Conservation (phyloP, 768 basidiomycete species). For the Agrocybe praecox region DNA sequence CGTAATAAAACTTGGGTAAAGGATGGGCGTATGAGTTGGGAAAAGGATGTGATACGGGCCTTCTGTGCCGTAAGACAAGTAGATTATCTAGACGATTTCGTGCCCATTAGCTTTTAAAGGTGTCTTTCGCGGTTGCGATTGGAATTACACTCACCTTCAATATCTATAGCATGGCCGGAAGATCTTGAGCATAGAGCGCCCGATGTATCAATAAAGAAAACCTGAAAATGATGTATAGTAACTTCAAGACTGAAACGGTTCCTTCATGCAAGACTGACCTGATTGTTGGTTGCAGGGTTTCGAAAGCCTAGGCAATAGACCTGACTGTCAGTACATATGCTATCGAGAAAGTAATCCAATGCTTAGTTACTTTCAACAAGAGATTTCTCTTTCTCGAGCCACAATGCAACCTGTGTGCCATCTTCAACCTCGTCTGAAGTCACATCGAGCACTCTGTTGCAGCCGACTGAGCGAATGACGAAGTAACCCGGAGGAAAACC, state of each 20-base stretch:
- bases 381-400: slow-evolving; percentile 73
- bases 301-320: slow-evolving; percentile 54
- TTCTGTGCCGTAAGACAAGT: slow-evolving; percentile 75
- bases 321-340: neutral
- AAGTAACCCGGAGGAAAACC: slow-evolving; percentile 66
- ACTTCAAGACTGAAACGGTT: neutral
- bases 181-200: slow-evolving; percentile 78
- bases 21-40: slow-evolving; percentile 81
- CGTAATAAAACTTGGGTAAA: slow-evolving; percentile 70
- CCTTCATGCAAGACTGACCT: slow-evolving; percentile 41
- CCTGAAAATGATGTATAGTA: slow-evolving; percentile 40
- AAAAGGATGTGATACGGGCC: slow-evolving; percentile 75
- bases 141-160: slow-evolving; percentile 54
- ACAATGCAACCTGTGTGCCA: slow-evolving; percentile 64
- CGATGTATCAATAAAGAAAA: slow-evolving; percentile 81
- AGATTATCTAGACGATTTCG: slow-evolving; percentile 48
- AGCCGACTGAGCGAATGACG: slow-evolving; percentile 56
- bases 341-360: neutral
- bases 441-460: slow-evolving; percentile 61
- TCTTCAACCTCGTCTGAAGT: slow-evolving; percentile 54
- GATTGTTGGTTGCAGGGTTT: slow-evolving; percentile 71
- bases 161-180: slow-evolving; percentile 81
- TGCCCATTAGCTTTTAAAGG: neutral
- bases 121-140: neutral
- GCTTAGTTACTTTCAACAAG: slow-evolving; percentile 70